Base-by-base conservation (phyloP, 129 eudicot genomes). In the Erigeron canadensis region DNA sequence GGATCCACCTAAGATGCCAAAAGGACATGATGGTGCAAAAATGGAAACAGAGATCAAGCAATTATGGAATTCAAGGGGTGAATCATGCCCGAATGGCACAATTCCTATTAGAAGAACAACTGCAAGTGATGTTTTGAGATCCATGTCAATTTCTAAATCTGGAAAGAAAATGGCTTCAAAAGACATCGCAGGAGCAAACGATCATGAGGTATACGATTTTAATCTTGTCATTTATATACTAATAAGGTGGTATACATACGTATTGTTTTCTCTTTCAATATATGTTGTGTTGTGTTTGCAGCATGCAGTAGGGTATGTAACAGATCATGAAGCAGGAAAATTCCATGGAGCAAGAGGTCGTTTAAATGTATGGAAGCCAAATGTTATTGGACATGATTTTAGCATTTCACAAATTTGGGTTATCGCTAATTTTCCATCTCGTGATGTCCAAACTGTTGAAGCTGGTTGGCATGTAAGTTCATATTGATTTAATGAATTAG, bases 371-470 rank as follows among this genome's bases (percentile, higher is more conserved):
- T 93, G 96, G 98, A 63, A 86, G 28, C 96, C 96, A 12, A 58
- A 48, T 13, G 92, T 93, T 37, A 64, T 80, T 13, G 80, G 67
- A 56, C 82, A 73, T 71, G 98, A 89, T 37, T 89, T 93, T 71
- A 89, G 96, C 76, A 65, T 89, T 68, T 87, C 98, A 45, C 96
- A 89, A 75, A 62, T 93, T 61, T 89, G 98, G 98, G 88, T 89
- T 22, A 82, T 83, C 6, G 74, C 82, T 59, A 95, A 90, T 10
- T 28, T 28, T 28, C 34, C 34, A 28, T 83, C 77, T 8, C 77
- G 71, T 80, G 86, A 77, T 72, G 81, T 80, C 23, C 86, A 91
- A 78, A 85, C 91, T 60, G 80, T 93, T 82, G 95, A 89, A 93
- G 96, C 95, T 80, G 98, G 98, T 69, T 93, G 98, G 98, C 96